Percentiles rank a stretch among this genome's conserved stretches.
Conservation (phyloP, 2,329 filamentous ascomycete species). For the Penicillium hesseltinei region DNA sequence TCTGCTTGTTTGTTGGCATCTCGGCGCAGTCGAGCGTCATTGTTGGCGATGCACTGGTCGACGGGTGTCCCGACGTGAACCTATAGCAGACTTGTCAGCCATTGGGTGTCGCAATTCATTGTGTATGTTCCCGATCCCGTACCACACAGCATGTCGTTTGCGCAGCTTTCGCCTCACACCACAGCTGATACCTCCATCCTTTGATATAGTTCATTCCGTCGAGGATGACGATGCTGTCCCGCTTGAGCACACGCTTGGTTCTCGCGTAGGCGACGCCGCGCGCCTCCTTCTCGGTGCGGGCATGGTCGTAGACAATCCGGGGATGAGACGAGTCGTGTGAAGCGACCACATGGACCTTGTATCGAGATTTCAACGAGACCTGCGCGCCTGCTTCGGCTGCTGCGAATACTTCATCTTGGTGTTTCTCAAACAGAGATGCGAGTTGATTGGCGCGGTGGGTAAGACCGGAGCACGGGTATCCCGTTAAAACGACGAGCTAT, state of each 20-base stretch:
- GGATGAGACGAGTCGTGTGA: constrained; percentile 44
- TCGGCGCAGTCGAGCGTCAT: constrained; percentile 40
- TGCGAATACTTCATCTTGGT: constrained; percentile 47
- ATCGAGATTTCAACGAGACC: constrained; percentile 42
- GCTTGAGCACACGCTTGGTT: constrained; percentile 57
- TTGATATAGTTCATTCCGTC: constrained; percentile 69
- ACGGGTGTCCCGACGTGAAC: constrained; percentile 58
- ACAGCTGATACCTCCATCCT: constrained; percentile 65
- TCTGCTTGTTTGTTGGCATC: constrained; percentile 7
- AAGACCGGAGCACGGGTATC: constrained; percentile 63
- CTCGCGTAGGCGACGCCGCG: constrained; percentile 61
- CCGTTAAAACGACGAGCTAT: constrained; percentile 61
- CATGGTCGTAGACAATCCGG: constrained; percentile 56
- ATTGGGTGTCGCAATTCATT: background rate
- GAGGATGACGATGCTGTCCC: constrained; percentile 60
- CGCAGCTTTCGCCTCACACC: constrained; percentile 64
- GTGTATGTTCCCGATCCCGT: constrained; percentile 25
- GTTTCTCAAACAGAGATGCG: constrained; percentile 48
- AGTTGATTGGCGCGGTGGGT: constrained; percentile 61
- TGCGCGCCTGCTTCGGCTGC: constrained; percentile 33
- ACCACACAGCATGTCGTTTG: constrained; percentile 63
- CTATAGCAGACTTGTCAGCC: constrained; percentile 31
- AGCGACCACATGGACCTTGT: constrained; percentile 41
- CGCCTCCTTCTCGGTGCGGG: constrained; percentile 62
- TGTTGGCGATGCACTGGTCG: constrained; percentile 56